phyloP scores from a whole-genome alignment of 305 asterid genomes.

The Fraxinus baroniana region DNA sequence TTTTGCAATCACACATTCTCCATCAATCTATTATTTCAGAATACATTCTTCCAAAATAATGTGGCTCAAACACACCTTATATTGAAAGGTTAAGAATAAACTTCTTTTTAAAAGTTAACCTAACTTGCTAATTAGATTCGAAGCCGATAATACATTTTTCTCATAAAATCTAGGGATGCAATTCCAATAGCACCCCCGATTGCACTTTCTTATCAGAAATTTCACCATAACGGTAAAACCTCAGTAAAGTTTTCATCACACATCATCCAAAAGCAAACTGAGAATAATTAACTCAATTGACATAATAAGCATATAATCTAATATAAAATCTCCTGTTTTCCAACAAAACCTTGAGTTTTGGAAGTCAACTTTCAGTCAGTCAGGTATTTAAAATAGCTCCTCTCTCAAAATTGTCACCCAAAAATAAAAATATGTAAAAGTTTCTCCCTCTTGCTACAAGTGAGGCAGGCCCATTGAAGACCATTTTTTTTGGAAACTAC shows the following conservation, averaged over 20 bases:
- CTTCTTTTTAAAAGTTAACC: too few relatives aligned
- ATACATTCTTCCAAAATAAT: too few relatives aligned
- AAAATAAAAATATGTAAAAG: not conserved
- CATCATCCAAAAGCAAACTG: not conserved
- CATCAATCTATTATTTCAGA: too few relatives aligned
- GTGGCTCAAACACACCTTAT: too few relatives aligned
- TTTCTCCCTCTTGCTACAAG: constrained; percentile 50
- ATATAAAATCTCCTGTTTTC: constrained; percentile 19
- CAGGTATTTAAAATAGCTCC: constrained; percentile 22
- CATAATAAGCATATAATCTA: constrained; percentile 1
- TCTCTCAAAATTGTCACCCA: constrained; percentile 23
- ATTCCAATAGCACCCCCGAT: not conserved
- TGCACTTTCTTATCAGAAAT: not conserved
- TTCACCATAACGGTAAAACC: not conserved
- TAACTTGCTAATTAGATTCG: not conserved
- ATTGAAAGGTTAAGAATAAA: too few relatives aligned
- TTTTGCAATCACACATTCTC: too few relatives aligned
- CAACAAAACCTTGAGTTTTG: constrained; percentile 47
- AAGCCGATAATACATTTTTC: not conserved
- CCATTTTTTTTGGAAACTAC: not conserved
- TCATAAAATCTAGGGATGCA: not conserved
- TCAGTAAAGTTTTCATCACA: not conserved
- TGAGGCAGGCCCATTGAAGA: constrained; percentile 24
- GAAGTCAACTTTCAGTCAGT: constrained; percentile 29
- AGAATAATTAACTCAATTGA: not conserved